These are phyloP conservation scores for Thalia dealbata DNA, from an alignment of 176 grass and related monocot genomes.

Conservation along the genomic window DNA sequence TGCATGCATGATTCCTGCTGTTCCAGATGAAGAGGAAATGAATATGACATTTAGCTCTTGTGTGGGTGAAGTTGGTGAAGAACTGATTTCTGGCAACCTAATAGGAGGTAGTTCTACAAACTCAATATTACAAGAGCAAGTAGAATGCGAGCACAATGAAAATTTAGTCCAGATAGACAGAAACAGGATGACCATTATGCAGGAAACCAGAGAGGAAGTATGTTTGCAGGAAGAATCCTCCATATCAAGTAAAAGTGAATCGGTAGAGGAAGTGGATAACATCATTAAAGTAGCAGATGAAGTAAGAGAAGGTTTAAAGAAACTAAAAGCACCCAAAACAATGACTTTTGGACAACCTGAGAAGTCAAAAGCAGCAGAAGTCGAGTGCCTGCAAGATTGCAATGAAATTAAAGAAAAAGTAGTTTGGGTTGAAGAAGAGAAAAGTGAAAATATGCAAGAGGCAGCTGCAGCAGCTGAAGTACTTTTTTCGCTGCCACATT, in stretches of 20 bases:
- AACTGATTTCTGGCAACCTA: slow-evolving; percentile 13
- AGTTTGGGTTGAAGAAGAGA: slow-evolving; percentile 9
- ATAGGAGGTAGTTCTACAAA: slow-evolving; percentile 17
- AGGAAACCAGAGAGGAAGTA: slow-evolving; percentile 26
- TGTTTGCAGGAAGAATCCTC: slow-evolving; percentile 13
- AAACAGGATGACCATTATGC: slow-evolving; percentile 11
- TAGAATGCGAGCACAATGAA: slow-evolving; percentile 27
- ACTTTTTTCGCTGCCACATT: slow-evolving; percentile 16
- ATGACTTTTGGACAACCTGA: slow-evolving; percentile 22
- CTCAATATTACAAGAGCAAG: slow-evolving; percentile 19
- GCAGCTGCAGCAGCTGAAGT: slow-evolving; percentile 6
- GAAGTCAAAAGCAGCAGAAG: slow-evolving; percentile 15
- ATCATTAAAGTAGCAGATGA: slow-evolving; percentile 7
- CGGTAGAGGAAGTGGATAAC: background rate
- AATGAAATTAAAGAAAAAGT: slow-evolving; percentile 18
- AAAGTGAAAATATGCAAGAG: slow-evolving; percentile 19
- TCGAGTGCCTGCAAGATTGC: slow-evolving; percentile 14
- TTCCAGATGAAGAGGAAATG: slow-evolving; percentile 24
- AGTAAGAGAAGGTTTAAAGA: slow-evolving; percentile 16
- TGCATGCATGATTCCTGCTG: slow-evolving; percentile 25
- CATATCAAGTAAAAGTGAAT: slow-evolving; percentile 15
- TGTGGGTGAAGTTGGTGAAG: slow-evolving; percentile 18
- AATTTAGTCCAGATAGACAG: slow-evolving; percentile 19
- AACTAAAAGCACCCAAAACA: slow-evolving; percentile 21
- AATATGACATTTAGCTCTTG: slow-evolving; percentile 8